phyloP scores from a whole-genome alignment of 192 early-diverging fungal species.

The Umbelopsis isabellina region DNA sequence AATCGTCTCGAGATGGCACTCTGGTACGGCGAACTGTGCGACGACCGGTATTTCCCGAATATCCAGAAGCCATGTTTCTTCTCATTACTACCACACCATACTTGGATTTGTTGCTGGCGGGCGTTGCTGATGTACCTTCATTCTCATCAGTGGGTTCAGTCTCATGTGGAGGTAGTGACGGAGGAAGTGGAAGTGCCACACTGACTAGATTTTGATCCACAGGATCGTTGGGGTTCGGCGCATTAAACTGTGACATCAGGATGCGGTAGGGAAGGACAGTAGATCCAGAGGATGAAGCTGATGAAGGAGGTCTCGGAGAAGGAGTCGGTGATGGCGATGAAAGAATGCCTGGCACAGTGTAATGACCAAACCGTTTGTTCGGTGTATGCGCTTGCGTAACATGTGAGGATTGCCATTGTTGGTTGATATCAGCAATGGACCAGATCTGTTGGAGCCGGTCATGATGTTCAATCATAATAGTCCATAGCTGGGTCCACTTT shows the following conservation, averaged over 20 bases:
- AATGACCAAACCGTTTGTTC: conserved; percentile 11
- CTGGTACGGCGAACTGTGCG: conserved; percentile 3
- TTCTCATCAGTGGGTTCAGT: neutral
- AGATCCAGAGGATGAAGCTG: conserved; percentile 13
- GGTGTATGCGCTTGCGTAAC: neutral
- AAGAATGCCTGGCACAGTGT: conserved; percentile 9
- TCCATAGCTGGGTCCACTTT: conserved; percentile 35
- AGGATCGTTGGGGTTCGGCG: neutral
- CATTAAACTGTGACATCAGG: conserved; percentile 15
- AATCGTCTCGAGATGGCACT: conserved; percentile 7
- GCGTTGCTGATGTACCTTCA: neutral
- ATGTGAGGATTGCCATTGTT: conserved; percentile 18
- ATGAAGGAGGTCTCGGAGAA: conserved; percentile 9
- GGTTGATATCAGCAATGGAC: conserved; percentile 16
- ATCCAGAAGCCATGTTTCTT: conserved; percentile 1
- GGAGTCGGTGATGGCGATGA: conserved; percentile 10
- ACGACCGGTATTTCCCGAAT: neutral
- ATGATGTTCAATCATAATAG: conserved; percentile 29
- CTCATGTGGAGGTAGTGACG: neutral
- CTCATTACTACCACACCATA: conserved; percentile 10
- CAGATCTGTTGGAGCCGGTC: conserved; percentile 11
- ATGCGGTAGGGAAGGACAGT: conserved; percentile 5
- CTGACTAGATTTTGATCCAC: conserved; percentile 13
- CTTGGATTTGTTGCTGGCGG: neutral
- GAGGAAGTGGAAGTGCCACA: conserved; percentile 1